Percentiles rank a stretch among this genome's conserved stretches.
Evolutionary conservation across 495 filamentous ascomycete genomes (phyloP).

Genomic region (Penicillium coprophilum): DNA sequence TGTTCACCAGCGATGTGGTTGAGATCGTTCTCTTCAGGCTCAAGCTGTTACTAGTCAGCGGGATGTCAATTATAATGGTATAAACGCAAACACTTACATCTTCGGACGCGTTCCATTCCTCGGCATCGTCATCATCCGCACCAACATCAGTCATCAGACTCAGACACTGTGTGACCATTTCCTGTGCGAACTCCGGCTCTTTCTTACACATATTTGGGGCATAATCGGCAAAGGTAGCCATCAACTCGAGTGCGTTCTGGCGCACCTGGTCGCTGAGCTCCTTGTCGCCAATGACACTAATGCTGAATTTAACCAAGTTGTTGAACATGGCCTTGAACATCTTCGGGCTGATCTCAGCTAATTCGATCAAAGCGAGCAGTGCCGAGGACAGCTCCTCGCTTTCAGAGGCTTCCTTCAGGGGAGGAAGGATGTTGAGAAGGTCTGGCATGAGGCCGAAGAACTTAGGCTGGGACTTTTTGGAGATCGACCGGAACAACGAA

Average conservation of each 20-base stretch:
- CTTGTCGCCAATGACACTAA: conserved; percentile 92
- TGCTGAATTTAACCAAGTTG: conserved; percentile 85
- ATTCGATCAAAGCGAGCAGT: conserved; percentile 84
- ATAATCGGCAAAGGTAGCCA: conserved; percentile 98
- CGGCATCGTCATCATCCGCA: conserved; percentile 88
- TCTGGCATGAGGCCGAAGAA: conserved; percentile 85
- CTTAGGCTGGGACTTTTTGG: conserved; percentile 80
- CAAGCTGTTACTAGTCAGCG: conserved; percentile 56
- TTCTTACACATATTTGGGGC: conserved; percentile 92
- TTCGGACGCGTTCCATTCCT: conserved; percentile 90
- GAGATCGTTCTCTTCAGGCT: conserved; percentile 91
- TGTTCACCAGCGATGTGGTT: conserved; percentile 99
- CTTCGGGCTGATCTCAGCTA: conserved; percentile 85
- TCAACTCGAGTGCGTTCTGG: conserved; percentile 93
- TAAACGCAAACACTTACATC: conserved; percentile 62
- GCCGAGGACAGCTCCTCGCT: conserved; percentile 87
- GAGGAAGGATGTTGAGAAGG: conserved; percentile 87
- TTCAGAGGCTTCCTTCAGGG: conserved; percentile 85
- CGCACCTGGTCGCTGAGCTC: conserved; percentile 84
- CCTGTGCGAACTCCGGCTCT: conserved; percentile 79
- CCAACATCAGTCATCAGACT: conserved; percentile 99
- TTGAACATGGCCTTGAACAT: conserved; percentile 96
- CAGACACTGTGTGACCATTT: conserved; percentile 98
- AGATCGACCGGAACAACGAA: conserved; percentile 86
- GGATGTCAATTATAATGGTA: conserved; percentile 1